Evolutionary conservation across 805 yeast species (phyloP).

Genomic region (Lipomyces mesembrius): DNA sequence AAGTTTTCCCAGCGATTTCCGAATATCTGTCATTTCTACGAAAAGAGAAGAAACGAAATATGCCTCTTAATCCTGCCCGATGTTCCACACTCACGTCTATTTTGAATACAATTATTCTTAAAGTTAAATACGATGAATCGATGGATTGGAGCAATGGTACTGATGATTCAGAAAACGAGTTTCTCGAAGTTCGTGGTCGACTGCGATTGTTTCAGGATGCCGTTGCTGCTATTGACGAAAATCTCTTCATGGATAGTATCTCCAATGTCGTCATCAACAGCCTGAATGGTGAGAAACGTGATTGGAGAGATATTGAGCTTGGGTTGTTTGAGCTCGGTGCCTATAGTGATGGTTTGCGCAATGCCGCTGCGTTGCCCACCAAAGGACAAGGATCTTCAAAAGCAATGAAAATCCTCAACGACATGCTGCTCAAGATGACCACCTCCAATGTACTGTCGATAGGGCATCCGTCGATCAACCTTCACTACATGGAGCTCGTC

Average conservation of each 20-base stretch:
- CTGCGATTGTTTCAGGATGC: constrained; percentile 84
- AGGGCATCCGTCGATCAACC: constrained; percentile 80
- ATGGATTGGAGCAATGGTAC: constrained; percentile 63
- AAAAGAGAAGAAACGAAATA: constrained; percentile 53
- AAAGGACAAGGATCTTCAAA: constrained; percentile 53
- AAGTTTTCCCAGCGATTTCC: constrained; percentile 79
- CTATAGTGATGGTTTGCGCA: constrained; percentile 78
- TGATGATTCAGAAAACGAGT: constrained; percentile 76
- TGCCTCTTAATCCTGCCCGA: constrained; percentile 44
- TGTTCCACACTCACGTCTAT: constrained; percentile 63
- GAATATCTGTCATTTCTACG: constrained; percentile 72
- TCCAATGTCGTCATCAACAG: constrained; percentile 63
- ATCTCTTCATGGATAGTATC: constrained; percentile 62
- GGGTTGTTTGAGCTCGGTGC: constrained; percentile 82
- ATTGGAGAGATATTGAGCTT: constrained; percentile 85
- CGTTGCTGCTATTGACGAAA: constrained; percentile 64
- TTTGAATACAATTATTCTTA: constrained; percentile 69
- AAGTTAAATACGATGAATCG: constrained; percentile 81
- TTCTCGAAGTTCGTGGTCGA: constrained; percentile 74
- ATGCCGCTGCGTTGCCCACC: constrained; percentile 74
- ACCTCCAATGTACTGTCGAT: constrained; percentile 55
- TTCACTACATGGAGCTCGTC: constrained; percentile 80
- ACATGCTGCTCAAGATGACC: constrained; percentile 59
- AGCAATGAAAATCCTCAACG: constrained; percentile 66
- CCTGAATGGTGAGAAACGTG: constrained; percentile 41